Evolutionary conservation across 805 yeast genomes (phyloP), one percentile per base, ranked within the genome.

Genomic region (Candida takata): DNA sequence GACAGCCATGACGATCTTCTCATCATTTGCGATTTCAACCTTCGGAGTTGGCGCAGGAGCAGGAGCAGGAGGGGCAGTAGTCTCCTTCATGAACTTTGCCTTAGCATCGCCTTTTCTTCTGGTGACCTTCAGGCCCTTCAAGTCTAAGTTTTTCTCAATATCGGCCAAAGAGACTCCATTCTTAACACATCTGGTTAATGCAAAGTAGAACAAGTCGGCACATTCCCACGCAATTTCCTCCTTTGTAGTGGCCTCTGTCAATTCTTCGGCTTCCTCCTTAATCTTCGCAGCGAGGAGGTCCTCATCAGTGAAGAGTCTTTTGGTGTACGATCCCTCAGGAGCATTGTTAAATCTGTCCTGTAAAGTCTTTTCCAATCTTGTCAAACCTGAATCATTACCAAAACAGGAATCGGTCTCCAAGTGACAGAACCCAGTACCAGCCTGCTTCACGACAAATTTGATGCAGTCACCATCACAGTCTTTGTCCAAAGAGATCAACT

Each of bases 81-180:
- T 44, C 36, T 52, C 47, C 43, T 68, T 60, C 33, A 77, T 43
- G 60, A 82, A 92, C 55, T 79, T 77, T 17, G 84, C 78, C 62
- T 90, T 90, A 30, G 98, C 97, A 63, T 92, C 96, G 35, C 98
- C 98, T 61, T 79, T 82, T 57, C 98, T 75, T 62, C 98, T 77
- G 3, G 95, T 78, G 40, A 92, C 86, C 62, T 90, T 90, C 52
- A 79, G 63, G 31, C 85, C 72, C 67, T 92, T 92, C 55, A 79
- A 60, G 54, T 85, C 88, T 54, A 92, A 69, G 60, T 90, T 86
- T 47, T 69, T 71, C 63, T 88, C 96, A 30, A 92, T 78, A 50
- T 88, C 97, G 8, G 72, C 65, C 51, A 87, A 64, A 18, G 81
- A 62, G 23, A 92, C 95, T 23, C 90, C 96, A 50, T 77, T 67